Evolutionary conservation across 257 asterid species (phyloP), one percentile per base, ranked within the genome.

Genomic region (Verbena officinalis): DNA sequence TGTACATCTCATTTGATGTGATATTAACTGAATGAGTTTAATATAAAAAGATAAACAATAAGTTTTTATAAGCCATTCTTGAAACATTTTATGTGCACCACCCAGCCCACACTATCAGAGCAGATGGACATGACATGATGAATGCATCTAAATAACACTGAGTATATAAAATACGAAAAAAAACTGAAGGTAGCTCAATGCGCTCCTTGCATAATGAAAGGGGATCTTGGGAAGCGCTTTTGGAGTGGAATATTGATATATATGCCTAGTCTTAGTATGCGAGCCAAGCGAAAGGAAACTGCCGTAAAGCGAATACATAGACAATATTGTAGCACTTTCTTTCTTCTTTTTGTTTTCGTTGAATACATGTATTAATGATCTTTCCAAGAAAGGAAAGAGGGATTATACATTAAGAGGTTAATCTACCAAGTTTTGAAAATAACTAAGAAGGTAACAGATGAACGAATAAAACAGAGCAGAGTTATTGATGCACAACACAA

Each of bases 51-150:
- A 64, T 17, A 42, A 54, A 23, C 50, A 54, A 23, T 33, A 17
- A 7, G 21, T n/a, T 42, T n/a, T 13, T 24, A 40, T 10, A 6
- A 36, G 17, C 62, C 50, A 34, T 55, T 55, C 52, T 43, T 55
- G 50, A 58, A 27, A 5, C 40, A 45, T 55, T 24, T 27, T 44
- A 15, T 20, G 39, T 20, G 42, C 40, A 30, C 40, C 40, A 7
- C 57, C 40, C 49, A n/a, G 58, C 58, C 56, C 70, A 64, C n/a
- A 22, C 36, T 17, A 33, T 38, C 46, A 30, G 4, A 46, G 68
- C 17, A 62, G 9, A 53, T 9, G 4, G 52, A 51, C 9, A 3
- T 7, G 17, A 15, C 7, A 4, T 7, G 5, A 27, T 13, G 20
- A 33, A 2, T 9, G 16, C 7, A 49, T 31, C 60, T 51, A 19